A percentile compares a stretch with the other conserved stretches of the same genome.
Evolutionary conservation across 2,329 filamentous ascomycete species (phyloP).

Genomic region (Tricladium varicosporioides): DNA sequence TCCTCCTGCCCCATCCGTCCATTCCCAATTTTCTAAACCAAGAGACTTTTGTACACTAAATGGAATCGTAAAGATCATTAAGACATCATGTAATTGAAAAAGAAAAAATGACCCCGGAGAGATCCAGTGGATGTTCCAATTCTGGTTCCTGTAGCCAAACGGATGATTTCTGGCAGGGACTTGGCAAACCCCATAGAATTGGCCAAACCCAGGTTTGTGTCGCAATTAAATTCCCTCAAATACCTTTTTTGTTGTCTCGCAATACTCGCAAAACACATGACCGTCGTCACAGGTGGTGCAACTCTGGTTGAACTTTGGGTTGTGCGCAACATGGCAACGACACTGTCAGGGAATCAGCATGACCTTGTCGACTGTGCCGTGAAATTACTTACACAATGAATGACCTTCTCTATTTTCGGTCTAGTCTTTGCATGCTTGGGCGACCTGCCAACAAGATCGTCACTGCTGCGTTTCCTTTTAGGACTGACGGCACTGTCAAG

Average conservation of each 20-base stretch:
- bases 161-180: too few relatives aligned
- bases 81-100: conserved; percentile 9
- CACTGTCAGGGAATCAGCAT: conserved; percentile 14
- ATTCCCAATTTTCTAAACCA: neutral
- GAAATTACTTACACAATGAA: conserved; percentile 25
- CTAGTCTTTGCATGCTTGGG: conserved; percentile 11
- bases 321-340: conserved; percentile 20
- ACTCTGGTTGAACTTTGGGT: conserved; percentile 15
- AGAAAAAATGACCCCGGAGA: too few relatives aligned
- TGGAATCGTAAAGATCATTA: neutral
- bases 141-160: too few relatives aligned
- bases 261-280: conserved; percentile 23
- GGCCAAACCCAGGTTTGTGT: conserved; percentile 10
- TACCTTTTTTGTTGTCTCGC: conserved; percentile 1
- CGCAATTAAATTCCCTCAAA: conserved; percentile 8
- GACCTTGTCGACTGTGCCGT: neutral
- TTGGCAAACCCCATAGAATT: neutral
- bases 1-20: neutral
- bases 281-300: conserved; percentile 16
- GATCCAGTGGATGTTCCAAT: too few relatives aligned
- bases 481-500: neutral
- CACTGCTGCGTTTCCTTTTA: conserved; percentile 13
- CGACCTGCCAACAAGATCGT: conserved; percentile 4
- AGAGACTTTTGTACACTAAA: neutral
- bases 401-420: conserved; percentile 8